phyloP scores from a whole-genome alignment of 768 basidiomycete species.

The Psilocybe subaeruginosa region DNA sequence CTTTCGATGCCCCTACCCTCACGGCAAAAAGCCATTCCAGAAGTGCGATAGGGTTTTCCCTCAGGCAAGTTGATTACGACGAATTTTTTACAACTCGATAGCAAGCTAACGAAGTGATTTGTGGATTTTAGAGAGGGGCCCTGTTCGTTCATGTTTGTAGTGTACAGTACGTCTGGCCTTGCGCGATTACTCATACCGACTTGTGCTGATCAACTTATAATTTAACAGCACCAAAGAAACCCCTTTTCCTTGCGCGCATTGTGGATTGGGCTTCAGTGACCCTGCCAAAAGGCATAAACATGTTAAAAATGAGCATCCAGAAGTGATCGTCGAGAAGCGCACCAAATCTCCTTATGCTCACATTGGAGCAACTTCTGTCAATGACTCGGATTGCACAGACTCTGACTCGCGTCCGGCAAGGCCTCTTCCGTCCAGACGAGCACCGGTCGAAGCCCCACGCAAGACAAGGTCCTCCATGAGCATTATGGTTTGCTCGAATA shows the following conservation, averaged over 20 bases:
- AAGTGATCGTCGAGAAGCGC: neutral
- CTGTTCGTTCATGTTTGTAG: neutral
- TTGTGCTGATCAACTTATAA: too few relatives aligned
- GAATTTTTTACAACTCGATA: neutral
- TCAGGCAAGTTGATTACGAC: neutral
- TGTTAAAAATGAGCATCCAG: constrained; percentile 1
- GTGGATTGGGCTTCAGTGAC: neutral
- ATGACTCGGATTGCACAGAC: too few relatives aligned
- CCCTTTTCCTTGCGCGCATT: neutral
- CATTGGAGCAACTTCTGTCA: neutral
- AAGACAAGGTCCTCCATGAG: too few relatives aligned
- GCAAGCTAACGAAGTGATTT: neutral
- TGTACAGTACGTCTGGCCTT: neutral
- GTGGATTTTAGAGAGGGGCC: neutral
- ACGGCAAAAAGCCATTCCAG: neutral
- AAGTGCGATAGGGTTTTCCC: neutral
- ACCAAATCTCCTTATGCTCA: constrained; percentile 7
- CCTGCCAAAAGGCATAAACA: constrained; percentile 7
- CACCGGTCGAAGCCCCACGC: too few relatives aligned
- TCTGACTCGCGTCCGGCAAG: too few relatives aligned
- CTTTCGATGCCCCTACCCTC: neutral
- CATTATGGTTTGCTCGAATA: too few relatives aligned
- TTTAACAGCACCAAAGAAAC: neutral
- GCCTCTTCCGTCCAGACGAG: too few relatives aligned
- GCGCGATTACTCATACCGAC: too few relatives aligned